These are phyloP conservation scores for Candida xiaguanensis DNA, from an alignment of 805 yeast species.

Conservation along the genomic window DNA sequence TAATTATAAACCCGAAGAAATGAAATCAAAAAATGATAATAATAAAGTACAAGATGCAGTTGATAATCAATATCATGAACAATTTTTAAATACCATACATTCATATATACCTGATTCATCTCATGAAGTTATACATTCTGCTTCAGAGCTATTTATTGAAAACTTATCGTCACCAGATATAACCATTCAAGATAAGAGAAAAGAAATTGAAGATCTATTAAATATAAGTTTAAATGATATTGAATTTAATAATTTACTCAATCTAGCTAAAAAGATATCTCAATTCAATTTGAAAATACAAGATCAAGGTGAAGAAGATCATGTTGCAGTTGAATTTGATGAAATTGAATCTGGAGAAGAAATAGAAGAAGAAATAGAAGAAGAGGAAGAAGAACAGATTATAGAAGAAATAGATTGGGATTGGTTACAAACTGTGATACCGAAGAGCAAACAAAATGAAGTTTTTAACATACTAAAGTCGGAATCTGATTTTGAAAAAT, in stretches of 20 bases:
- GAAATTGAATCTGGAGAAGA: conserved; percentile 25
- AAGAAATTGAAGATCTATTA: conserved; percentile 50
- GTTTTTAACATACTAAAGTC: conserved; percentile 39
- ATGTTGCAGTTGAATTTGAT: conserved; percentile 23
- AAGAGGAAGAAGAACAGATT: not conserved
- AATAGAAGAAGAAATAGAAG: conserved; percentile 32
- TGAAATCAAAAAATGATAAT: not conserved
- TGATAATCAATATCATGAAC: conserved; percentile 37
- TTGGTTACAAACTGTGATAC: conserved; percentile 6
- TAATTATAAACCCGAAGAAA: conserved; percentile 3
- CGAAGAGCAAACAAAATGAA: not conserved
- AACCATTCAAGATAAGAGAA: conserved; percentile 42
- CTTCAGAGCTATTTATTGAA: conserved; percentile 63
- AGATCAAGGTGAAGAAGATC: conserved; percentile 24
- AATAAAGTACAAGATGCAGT: not conserved
- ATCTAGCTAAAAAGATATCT: conserved; percentile 43
- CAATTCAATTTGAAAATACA: conserved; percentile 37
- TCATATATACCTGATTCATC: conserved; percentile 67
- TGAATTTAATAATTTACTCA: conserved; percentile 43
- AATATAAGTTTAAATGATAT: conserved; percentile 34
- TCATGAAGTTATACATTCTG: conserved; percentile 66
- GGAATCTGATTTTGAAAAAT: conserved; percentile 33
- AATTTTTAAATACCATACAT: conserved; percentile 58
- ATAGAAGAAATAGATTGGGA: conserved; percentile 2
- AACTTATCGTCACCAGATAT: conserved; percentile 45